phyloP scores from a whole-genome alignment of 352 stramenopile genomes.

The Plasmopara muralis region DNA sequence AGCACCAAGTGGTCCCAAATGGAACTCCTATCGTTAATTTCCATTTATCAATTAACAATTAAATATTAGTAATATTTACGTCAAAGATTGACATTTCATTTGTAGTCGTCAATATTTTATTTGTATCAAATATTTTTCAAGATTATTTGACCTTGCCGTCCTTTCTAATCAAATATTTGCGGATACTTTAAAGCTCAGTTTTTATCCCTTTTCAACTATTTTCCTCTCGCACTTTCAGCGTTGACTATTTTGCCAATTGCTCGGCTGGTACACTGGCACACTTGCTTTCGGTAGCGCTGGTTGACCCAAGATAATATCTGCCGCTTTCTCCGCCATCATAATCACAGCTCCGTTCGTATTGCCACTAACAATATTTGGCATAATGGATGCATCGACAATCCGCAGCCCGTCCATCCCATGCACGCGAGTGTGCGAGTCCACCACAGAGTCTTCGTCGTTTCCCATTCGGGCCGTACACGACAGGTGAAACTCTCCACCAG shows the following conservation, averaged over 20 bases:
- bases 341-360: conserved; percentile 91
- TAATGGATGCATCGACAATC: conserved; percentile 90
- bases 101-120: neutral
- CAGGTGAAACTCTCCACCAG: conserved; percentile 77
- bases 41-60: too few relatives aligned
- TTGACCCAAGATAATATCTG: conserved; percentile 83
- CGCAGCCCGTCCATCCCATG: conserved; percentile 81
- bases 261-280: conserved; percentile 50
- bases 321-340: conserved; percentile 89
- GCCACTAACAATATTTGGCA: conserved; percentile 90
- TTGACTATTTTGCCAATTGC: conserved; percentile 49
- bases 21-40: conserved; percentile 1
- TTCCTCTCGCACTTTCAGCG: conserved; percentile 30
- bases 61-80: too few relatives aligned
- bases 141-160: too few relatives aligned
- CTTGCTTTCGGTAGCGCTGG: conserved; percentile 50
- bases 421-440: conserved; percentile 80
- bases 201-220: neutral
- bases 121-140: too few relatives aligned
- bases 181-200: neutral
- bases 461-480: conserved; percentile 85
- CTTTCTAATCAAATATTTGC: neutral
- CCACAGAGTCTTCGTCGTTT: conserved; percentile 60
- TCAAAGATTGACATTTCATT: too few relatives aligned
- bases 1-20: conserved; percentile 1